Conservation (phyloP, 2,329 filamentous ascomycete genomes). For the Colletotrichum sp. region DNA sequence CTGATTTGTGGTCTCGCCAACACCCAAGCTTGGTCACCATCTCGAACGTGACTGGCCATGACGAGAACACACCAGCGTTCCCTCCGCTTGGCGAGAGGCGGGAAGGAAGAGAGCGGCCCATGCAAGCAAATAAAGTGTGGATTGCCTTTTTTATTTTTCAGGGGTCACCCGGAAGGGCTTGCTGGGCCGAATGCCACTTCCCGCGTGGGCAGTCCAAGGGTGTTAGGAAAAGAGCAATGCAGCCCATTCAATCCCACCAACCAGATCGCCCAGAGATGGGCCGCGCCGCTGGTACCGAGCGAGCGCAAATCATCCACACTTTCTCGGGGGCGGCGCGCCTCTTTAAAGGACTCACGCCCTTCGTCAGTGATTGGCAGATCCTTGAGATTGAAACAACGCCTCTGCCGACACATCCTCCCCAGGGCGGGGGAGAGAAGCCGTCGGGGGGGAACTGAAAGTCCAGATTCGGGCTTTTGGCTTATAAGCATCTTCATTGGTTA, state of each 20-base stretch:
- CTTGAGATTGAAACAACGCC: slow-evolving; percentile 4
- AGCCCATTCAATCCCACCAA: background rate
- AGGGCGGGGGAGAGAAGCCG: background rate
- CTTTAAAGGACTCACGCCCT: background rate
- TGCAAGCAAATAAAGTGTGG: background rate
- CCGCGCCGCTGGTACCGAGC: slow-evolving; percentile 3
- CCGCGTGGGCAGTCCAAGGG: slow-evolving; percentile 7
- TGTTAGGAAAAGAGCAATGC: background rate
- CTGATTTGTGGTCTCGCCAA: background rate
- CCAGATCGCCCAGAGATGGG: background rate
- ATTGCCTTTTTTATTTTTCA: background rate
- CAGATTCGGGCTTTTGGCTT: background rate
- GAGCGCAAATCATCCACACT: background rate
- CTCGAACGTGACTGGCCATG: background rate
- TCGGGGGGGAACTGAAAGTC: background rate
- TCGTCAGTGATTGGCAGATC: background rate
- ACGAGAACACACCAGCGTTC: background rate
- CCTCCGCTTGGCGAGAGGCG: background rate
- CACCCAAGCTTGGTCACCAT: background rate
- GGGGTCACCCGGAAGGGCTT: background rate
- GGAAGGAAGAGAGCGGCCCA: background rate
- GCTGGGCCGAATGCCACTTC: background rate
- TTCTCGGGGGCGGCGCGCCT: background rate
- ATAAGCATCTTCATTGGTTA: background rate
- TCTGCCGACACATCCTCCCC: background rate